Conservation (phyloP, 805 yeast species). For the Candida glaebosa region DNA sequence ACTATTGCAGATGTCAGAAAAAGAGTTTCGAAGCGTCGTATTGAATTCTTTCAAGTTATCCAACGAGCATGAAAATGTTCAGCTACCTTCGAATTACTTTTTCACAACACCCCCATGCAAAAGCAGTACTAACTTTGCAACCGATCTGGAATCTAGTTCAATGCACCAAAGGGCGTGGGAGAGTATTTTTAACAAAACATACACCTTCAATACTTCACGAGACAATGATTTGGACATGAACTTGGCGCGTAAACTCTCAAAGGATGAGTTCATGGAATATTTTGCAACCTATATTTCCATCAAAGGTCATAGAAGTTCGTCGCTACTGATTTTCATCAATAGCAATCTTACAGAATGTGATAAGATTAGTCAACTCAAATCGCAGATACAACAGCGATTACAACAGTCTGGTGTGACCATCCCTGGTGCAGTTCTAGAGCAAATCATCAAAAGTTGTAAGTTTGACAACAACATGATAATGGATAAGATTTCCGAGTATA, state of each 20-base stretch:
- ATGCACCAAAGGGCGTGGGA: conserved; percentile 49
- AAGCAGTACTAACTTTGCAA: conserved; percentile 23
- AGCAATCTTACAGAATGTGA: neutral
- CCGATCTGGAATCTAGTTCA: conserved; percentile 12
- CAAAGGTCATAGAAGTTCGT: conserved; percentile 11
- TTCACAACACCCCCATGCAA: conserved; percentile 22
- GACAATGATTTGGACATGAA: conserved; percentile 32
- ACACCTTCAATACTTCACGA: conserved; percentile 31
- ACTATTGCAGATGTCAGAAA: conserved; percentile 25
- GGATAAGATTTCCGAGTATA: neutral
- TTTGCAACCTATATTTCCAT: conserved; percentile 12
- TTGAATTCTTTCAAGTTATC: conserved; percentile 26
- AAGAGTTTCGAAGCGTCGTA: conserved; percentile 31
- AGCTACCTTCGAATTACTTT: conserved; percentile 16
- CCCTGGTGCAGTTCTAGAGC: neutral
- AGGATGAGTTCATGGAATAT: conserved; percentile 13
- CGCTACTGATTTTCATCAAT: conserved; percentile 9
- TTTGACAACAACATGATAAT: neutral
- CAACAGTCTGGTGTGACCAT: neutral
- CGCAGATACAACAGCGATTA: neutral
- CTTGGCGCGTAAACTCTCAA: conserved; percentile 27
- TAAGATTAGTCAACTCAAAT: neutral
- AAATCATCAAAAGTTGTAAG: neutral
- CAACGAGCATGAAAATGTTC: conserved; percentile 4
- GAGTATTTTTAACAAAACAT: conserved; percentile 44